These are phyloP conservation scores for Trichopus zeylanicus DNA, from an alignment of 116 monocot genomes.

Conservation along the genomic window DNA sequence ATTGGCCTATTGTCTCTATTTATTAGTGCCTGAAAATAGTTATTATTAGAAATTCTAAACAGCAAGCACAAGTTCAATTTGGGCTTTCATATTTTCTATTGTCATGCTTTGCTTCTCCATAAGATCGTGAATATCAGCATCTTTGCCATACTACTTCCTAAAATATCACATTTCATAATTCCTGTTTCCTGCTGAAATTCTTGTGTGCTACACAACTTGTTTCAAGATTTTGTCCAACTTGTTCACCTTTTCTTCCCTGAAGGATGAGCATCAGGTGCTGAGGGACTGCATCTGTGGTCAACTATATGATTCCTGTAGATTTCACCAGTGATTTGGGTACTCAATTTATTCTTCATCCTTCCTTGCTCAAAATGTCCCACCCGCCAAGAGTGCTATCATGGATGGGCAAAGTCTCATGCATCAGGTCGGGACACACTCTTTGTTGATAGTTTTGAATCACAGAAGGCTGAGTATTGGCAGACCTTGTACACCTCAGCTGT, in stretches of 20 bases:
- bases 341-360: slow-evolving; percentile 26
- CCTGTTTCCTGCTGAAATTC: too few relatives aligned
- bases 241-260: slow-evolving; percentile 4
- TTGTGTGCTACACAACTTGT: too few relatives aligned
- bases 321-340: slow-evolving; percentile 60
- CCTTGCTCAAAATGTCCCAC: slow-evolving; percentile 22
- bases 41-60: too few relatives aligned
- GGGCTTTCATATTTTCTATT: too few relatives aligned
- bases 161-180: too few relatives aligned
- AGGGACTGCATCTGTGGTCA: slow-evolving; percentile 76
- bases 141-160: too few relatives aligned
- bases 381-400: slow-evolving; percentile 55
- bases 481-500: slow-evolving; percentile 51
- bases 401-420: slow-evolving; percentile 58
- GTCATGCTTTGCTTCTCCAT: too few relatives aligned
- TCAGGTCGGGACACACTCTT: slow-evolving; percentile 69
- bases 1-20: too few relatives aligned
- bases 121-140: too few relatives aligned
- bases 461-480: slow-evolving; percentile 48
- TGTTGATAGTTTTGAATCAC: slow-evolving; percentile 43
- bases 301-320: slow-evolving; percentile 84
- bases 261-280: slow-evolving; percentile 63
- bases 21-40: too few relatives aligned
- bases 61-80: too few relatives aligned
- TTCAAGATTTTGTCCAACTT: background rate